phyloP scores from a whole-genome alignment of 768 basidiomycete species.

The Rhizopogon roseolus region DNA sequence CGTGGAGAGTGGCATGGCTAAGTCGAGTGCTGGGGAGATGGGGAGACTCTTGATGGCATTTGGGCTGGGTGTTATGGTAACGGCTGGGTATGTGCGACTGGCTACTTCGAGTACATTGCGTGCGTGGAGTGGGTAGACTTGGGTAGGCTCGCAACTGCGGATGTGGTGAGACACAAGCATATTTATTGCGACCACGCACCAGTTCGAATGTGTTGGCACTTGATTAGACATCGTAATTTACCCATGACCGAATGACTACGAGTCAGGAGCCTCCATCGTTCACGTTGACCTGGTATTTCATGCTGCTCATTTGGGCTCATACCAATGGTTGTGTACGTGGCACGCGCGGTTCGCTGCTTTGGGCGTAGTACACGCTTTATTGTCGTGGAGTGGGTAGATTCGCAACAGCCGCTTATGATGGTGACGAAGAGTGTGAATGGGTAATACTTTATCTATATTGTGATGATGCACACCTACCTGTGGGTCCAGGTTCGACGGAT shows the following conservation, averaged over 20 bases:
- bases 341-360: constrained; percentile 7
- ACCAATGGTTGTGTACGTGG: constrained; percentile 8
- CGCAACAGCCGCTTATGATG: neutral
- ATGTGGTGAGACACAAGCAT: neutral
- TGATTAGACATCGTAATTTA: too few relatives aligned
- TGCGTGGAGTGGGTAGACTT: neutral
- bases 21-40: neutral
- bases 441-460: neutral
- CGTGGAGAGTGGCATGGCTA: neutral
- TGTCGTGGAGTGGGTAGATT: too few relatives aligned
- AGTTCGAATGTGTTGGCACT: neutral
- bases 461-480: neutral
- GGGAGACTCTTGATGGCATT: constrained; percentile 22
- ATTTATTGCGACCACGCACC: neutral
- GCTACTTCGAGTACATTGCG: neutral
- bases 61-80: constrained; percentile 21
- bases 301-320: constrained; percentile 15
- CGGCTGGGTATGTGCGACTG: constrained; percentile 10
- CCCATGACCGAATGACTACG: too few relatives aligned
- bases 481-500: too few relatives aligned
- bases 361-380: neutral
- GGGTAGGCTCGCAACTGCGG: neutral
- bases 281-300: too few relatives aligned
- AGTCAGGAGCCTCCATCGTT: too few relatives aligned
- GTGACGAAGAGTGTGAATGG: neutral